Percentiles rank a stretch among this genome's conserved stretches.
phyloP scores from a whole-genome alignment of 148 eudicot genomes.

The Arctostaphylos glauca region DNA sequence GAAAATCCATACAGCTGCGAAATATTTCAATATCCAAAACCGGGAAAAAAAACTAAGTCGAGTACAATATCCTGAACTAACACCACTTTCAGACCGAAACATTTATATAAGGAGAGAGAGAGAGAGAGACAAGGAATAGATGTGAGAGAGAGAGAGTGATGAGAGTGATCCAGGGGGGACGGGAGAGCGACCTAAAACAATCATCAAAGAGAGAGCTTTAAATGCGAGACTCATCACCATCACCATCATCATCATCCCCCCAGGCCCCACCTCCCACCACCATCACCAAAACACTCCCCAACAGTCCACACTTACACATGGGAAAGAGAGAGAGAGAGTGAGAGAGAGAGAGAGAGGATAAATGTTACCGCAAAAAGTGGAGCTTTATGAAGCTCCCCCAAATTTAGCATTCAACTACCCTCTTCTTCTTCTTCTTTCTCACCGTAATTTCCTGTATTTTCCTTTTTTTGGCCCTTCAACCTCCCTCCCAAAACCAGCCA shows the following conservation, averaged over 20 bases:
- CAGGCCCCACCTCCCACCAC: background rate
- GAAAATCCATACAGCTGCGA: too few species aligned
- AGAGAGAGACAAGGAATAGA: background rate
- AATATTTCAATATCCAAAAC: too few species aligned
- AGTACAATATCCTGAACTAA: too few species aligned
- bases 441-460: background rate
- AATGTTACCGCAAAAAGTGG: background rate
- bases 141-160: background rate
- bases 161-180: background rate
- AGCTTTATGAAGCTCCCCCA: background rate
- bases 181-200: conserved; percentile 5
- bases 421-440: background rate
- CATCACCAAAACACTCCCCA: background rate
- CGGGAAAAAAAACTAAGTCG: background rate
- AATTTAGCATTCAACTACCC: background rate
- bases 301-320: background rate
- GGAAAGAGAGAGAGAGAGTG: background rate
- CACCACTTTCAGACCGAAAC: background rate
- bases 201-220: background rate
- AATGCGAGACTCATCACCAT: background rate
- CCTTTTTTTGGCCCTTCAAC: background rate
- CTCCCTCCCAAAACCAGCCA: too few species aligned
- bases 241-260: background rate
- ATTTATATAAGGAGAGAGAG: background rate
- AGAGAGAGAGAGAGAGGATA: background rate